Evolutionary conservation across 768 basidiomycete genomes (phyloP), one percentile per base, ranked within the genome.

Genomic region (Amanita muscaria): DNA sequence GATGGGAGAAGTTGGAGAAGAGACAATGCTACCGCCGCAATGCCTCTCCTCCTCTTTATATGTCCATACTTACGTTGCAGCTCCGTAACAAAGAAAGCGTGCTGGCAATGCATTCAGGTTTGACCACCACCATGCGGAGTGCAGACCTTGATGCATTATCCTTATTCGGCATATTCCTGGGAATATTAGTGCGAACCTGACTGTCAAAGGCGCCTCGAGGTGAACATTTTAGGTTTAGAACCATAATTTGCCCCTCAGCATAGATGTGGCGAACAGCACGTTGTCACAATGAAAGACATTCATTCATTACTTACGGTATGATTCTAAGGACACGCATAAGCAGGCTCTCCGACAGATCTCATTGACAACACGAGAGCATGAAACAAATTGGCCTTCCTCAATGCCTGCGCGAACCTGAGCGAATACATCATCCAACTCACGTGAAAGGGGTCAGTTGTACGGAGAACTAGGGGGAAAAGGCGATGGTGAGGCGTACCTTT

Each of bases 1-100:
- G 47, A 34, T 35, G 49, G 44, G 43, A 50, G 35, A 50, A 48
- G 53, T 51, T 44, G 44, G 52, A 46, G 51, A 53, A 52, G 44
- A 48, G 49, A 42, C 46, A 47, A 37, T 50, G 51, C 52, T 54
- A 44, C 37, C 45, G 34, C 24, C 16, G 44, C 47, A 51, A 50
- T 53, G 56, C 53, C 39, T 36, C 43, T 32, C 22, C 35, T 35
- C 44, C 37, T 39, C 12, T 30, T 46, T 46, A 44, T 44, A 44
- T 44, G 22, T 27, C 6, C 34, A 46, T 38, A n/a, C n/a, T n/a
- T n/a, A 23, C 29, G 15, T 29, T 21, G 35, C 36, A 18, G 30
- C 12, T 35, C 34, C 44, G 39, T 39, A 35, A 46, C 44, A 30
- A 39, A 44, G 43, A 37, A 37, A 46, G 44, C 44, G 37, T 46